These are phyloP conservation scores for Aspergillus japonicus DNA, from an alignment of 2,329 filamentous ascomycete genomes.

Conservation along the genomic window DNA sequence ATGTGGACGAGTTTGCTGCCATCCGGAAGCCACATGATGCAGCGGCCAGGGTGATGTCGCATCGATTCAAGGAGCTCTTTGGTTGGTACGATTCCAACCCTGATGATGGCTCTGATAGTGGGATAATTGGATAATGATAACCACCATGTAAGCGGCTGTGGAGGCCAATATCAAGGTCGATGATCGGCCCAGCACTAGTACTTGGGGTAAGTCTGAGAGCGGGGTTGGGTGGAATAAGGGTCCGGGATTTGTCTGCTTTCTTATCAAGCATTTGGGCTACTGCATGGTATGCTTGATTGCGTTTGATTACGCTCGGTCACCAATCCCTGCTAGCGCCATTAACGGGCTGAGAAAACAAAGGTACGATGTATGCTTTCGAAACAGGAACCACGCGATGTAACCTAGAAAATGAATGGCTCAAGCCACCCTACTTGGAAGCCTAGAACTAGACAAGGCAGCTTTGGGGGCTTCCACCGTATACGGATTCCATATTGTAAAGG, in stretches of 20 bases:
- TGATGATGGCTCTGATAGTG: background rate
- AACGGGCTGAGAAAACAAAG: background rate
- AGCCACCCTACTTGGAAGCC: background rate
- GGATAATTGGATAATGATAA: background rate
- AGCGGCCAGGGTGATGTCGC: constrained; percentile 1
- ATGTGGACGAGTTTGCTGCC: background rate
- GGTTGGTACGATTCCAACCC: background rate
- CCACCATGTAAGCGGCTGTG: background rate
- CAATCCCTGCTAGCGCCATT: constrained; percentile 1
- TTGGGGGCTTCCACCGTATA: too few relatives aligned
- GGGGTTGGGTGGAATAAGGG: background rate
- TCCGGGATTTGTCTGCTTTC: background rate
- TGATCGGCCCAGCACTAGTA: background rate
- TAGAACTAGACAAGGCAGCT: background rate
- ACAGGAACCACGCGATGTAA: background rate
- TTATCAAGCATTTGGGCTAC: background rate
- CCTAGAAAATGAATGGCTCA: too few relatives aligned
- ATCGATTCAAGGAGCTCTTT: constrained; percentile 4
- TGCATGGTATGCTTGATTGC: background rate
- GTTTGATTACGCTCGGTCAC: too few relatives aligned
- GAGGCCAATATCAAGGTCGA: background rate
- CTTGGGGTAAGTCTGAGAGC: background rate
- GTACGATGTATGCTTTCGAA: background rate
- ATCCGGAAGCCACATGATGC: background rate
- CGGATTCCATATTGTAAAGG: too few relatives aligned